Conservation (phyloP, 2,329 filamentous ascomycete species). For the Aspergillus unguis region DNA sequence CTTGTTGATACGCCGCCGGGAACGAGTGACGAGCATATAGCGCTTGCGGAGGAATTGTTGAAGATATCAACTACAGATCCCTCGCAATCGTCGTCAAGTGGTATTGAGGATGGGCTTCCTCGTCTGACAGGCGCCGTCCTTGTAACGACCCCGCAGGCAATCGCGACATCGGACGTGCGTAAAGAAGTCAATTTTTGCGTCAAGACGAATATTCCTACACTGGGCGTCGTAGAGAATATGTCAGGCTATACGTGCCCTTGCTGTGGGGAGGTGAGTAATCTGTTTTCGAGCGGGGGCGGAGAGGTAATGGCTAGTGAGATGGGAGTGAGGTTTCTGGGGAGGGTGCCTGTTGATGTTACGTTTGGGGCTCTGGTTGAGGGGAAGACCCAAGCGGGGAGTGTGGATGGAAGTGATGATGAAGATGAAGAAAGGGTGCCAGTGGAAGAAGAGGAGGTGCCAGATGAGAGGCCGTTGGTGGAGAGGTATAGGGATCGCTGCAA, state of each 20-base stretch:
- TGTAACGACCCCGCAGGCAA: conserved; percentile 92
- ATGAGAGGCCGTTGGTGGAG: conserved; percentile 39
- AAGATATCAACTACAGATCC: conserved; percentile 35
- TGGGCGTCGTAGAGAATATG: conserved; percentile 98
- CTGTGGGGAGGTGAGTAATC: conserved; percentile 79
- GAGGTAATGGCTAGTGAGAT: conserved; percentile 86
- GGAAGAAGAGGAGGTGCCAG: conserved; percentile 14
- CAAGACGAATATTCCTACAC: conserved; percentile 73
- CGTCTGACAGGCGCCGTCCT: conserved; percentile 85
- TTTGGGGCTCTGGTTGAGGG: conserved; percentile 84
- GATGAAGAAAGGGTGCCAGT: conserved; percentile 24
- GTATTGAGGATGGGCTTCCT: conserved; percentile 33
- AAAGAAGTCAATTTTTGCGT: conserved; percentile 92
- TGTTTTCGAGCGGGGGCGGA: conserved; percentile 90
- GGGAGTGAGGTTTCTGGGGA: conserved; percentile 75
- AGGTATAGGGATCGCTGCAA: conserved; percentile 40
- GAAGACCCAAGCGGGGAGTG: conserved; percentile 15
- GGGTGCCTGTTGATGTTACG: conserved; percentile 86
- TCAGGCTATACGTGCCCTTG: conserved; percentile 54
- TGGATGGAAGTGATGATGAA: conserved; percentile 23
- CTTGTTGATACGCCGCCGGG: conserved; percentile 95
- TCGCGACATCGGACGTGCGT: conserved; percentile 87
- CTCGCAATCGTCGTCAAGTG: conserved; percentile 7
- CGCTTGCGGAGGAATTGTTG: conserved; percentile 80
- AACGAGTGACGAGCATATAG: conserved; percentile 96